Evolutionary conservation across 306 rosid genomes (phyloP).

Genomic region (Trifolium pratense): DNA sequence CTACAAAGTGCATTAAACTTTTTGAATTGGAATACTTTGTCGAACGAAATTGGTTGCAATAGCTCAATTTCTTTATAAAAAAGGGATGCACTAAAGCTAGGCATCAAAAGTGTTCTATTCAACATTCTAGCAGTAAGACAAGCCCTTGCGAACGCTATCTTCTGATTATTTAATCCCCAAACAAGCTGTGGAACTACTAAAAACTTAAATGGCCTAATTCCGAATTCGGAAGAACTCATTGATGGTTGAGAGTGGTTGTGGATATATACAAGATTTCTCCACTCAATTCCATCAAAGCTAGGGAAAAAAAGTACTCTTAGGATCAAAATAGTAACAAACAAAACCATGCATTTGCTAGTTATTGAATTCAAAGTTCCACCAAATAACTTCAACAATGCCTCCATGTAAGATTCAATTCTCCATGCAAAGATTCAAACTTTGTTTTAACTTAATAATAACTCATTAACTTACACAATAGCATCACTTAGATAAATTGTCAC

Average conservation of each 20-base stretch:
- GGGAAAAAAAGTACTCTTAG: slow-evolving; percentile 59
- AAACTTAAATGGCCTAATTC: slow-evolving; percentile 63
- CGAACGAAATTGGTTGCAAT: slow-evolving; percentile 74
- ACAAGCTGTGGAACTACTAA: slow-evolving; percentile 85
- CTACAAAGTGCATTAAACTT: slow-evolving; percentile 68
- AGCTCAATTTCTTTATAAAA: slow-evolving; percentile 87
- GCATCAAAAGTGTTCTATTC: slow-evolving; percentile 87
- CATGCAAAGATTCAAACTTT: slow-evolving; percentile 38
- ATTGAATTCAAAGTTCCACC: slow-evolving; percentile 57
- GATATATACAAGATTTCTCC: slow-evolving; percentile 49
- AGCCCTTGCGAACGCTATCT: slow-evolving; percentile 91
- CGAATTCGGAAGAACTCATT: slow-evolving; percentile 33
- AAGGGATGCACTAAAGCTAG: slow-evolving; percentile 88
- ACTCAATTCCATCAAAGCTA: slow-evolving; percentile 49
- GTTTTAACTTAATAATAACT: slow-evolving; percentile 23
- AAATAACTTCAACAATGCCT: slow-evolving; percentile 48
- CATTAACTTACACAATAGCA: not conserved
- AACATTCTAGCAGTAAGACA: slow-evolving; percentile 86
- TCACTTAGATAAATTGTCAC: slow-evolving; percentile 34
- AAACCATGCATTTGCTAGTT: slow-evolving; percentile 62
- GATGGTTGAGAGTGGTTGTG: slow-evolving; percentile 45
- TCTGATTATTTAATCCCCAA: slow-evolving; percentile 96
- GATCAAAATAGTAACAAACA: slow-evolving; percentile 59
- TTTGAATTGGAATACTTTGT: slow-evolving; percentile 72
- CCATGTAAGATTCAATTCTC: slow-evolving; percentile 56